Percentiles rank a stretch among this genome's conserved stretches.
Evolutionary conservation across 345 rosid species (phyloP).

Genomic region (Lenwebbia sp.): DNA sequence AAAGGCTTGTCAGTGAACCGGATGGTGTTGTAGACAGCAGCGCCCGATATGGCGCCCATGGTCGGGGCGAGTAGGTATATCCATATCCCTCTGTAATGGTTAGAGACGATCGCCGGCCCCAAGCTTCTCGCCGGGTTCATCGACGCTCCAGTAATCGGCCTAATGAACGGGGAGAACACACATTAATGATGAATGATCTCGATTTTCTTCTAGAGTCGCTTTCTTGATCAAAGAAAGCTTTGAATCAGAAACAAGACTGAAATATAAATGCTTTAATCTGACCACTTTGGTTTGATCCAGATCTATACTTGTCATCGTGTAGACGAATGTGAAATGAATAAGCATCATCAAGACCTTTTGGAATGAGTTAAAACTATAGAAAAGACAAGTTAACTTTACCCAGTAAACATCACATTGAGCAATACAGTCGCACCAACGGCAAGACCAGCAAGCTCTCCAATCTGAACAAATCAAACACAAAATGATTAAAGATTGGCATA

Average conservation of each 20-base stretch:
- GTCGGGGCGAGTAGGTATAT: constrained; percentile 47
- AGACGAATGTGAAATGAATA: not conserved
- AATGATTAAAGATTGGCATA: not conserved
- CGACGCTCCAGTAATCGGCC: constrained; percentile 63
- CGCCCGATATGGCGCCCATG: constrained; percentile 70
- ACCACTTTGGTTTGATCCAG: not conserved
- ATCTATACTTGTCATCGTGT: not conserved
- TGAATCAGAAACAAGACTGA: not conserved
- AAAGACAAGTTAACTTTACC: constrained; percentile 25
- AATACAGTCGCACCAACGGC: constrained; percentile 84
- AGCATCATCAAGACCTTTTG: not conserved
- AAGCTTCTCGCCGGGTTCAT: constrained; percentile 76
- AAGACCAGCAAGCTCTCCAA: constrained; percentile 93
- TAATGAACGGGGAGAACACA: not conserved
- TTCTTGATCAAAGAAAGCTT: not conserved
- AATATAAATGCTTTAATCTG: not conserved
- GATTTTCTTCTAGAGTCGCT: not conserved
- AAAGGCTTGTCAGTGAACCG: constrained; percentile 77
- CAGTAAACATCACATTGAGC: constrained; percentile 79
- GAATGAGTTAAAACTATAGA: not conserved
- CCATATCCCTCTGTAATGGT: constrained; percentile 56
- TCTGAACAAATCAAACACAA: constrained; percentile 19
- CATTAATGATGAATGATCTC: not conserved
- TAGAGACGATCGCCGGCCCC: constrained; percentile 75
- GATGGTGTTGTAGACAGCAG: constrained; percentile 62